These are phyloP conservation scores for Pueraria montana DNA, from an alignment of 306 rosid species.

Conservation along the genomic window DNA sequence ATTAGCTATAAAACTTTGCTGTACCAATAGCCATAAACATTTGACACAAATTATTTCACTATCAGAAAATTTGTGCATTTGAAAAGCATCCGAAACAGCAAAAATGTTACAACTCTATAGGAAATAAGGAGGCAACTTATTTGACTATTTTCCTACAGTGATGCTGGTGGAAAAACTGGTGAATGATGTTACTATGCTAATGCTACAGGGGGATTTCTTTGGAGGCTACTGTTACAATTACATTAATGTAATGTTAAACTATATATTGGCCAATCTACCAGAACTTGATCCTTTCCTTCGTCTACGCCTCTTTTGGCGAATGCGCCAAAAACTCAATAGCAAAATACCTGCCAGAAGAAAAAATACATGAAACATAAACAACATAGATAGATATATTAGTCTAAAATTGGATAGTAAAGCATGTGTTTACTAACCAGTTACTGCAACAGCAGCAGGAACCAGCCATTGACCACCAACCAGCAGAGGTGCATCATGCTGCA, in stretches of 20 bases:
- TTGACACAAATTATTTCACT: constrained; percentile 38
- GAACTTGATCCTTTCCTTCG: constrained; percentile 81
- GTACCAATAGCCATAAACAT: constrained; percentile 10
- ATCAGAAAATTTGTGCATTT: constrained; percentile 40
- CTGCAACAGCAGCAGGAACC: constrained; percentile 74
- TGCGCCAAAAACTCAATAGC: constrained; percentile 83
- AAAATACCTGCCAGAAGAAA: constrained; percentile 63
- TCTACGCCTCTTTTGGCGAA: constrained; percentile 85
- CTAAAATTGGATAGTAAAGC: constrained; percentile 25
- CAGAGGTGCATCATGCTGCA: constrained; percentile 85
- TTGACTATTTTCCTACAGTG: constrained; percentile 49
- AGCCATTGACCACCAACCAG: constrained; percentile 81
- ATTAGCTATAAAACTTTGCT: not conserved
- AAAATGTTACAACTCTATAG: constrained; percentile 48
- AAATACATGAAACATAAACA: constrained; percentile 6
- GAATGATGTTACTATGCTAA: constrained; percentile 49
- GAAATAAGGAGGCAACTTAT: constrained; percentile 37
- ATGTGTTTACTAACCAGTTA: constrained; percentile 66
- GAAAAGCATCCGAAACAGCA: constrained; percentile 46
- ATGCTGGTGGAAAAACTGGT: constrained; percentile 42
- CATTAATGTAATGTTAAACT: constrained; percentile 52
- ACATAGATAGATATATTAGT: not conserved
- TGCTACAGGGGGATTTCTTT: constrained; percentile 48
- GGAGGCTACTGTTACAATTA: constrained; percentile 48
- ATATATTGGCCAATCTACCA: constrained; percentile 69